Base-by-base conservation (phyloP, 2,329 filamentous ascomycete species). In the Emergomyces africanus region DNA sequence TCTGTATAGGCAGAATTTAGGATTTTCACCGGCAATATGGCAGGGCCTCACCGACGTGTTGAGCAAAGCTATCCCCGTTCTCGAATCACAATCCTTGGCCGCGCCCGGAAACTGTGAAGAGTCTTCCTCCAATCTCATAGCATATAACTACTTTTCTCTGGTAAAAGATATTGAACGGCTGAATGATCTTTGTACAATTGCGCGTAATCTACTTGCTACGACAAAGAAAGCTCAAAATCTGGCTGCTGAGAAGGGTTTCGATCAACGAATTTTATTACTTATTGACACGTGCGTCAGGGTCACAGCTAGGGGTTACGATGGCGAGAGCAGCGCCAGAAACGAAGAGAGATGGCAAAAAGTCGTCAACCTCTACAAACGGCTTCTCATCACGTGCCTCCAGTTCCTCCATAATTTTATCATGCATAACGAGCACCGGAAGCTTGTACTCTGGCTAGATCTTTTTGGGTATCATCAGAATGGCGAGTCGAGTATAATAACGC, bases 341-440 rank as follows among this genome's bases (percentile, higher is more conserved):
- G 81, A 86, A 69, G 81, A 84, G 64, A 81, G 81, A 64, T 85
- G 83, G 82, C 82, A 85, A 70, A 80, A 79, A 69, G 81, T 85
- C 58, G 81, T 85, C 62, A 84, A 83, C 66, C 78, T 82, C 3
- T 85, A 84, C 71, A 85, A 86, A 71, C 82, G 83, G 65, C 73
- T 86, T 20, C 74, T 86, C 65, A 85, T 85, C 59, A 84, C 82
- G 2, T 82, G 81, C 62, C 74, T 86, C n/a, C 83, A 86, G 66
- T 85, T 84, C 63, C 71, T 86, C 59, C 84, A 86, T 71, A 86
- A 86, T 63, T 78, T 85, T 54, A 82, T 84, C 53, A 83, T 83
- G 66, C 79, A 83, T 61, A 86, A 86, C 64, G 83, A 86, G 70
- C 78, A 83, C 61, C 75, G 82, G 44, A 86, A 86, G 66, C 75